A percentile compares a stretch with the other conserved stretches of the same genome.
These are phyloP conservation scores for Pseudevernia furfuracea DNA, from an alignment of 495 filamentous ascomycete genomes.

Conservation along the genomic window DNA sequence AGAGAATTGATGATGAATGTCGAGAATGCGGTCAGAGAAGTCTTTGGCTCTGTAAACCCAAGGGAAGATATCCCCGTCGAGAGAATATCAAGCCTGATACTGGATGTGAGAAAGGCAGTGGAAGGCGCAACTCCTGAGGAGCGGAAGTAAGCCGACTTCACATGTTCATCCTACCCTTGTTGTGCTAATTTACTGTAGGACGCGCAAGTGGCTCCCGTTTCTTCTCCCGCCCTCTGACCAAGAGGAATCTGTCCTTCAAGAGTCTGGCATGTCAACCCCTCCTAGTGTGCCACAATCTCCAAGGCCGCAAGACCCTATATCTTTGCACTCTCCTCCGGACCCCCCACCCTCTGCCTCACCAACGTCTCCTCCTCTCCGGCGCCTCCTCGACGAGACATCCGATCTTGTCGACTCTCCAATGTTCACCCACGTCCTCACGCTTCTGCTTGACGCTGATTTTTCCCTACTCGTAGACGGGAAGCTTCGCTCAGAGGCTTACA, in stretches of 20 bases:
- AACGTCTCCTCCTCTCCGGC: conserved; percentile 52
- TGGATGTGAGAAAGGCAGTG: conserved; percentile 73
- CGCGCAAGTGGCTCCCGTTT: conserved; percentile 69
- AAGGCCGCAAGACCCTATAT: conserved; percentile 34
- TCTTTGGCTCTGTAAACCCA: conserved; percentile 78
- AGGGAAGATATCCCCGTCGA: conserved; percentile 77
- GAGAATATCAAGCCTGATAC: conserved; percentile 64
- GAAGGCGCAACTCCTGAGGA: conserved; percentile 66
- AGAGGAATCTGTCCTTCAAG: conserved; percentile 72
- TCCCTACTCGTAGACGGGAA: conserved; percentile 71
- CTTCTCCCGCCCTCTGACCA: conserved; percentile 70
- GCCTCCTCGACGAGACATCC: conserved; percentile 90
- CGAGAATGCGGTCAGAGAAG: conserved; percentile 68
- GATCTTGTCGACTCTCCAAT: conserved; percentile 91
- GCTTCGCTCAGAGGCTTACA: conserved; percentile 69
- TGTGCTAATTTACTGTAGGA: conserved; percentile 25
- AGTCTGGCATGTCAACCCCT: conserved; percentile 67
- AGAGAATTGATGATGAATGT: conserved; percentile 71
- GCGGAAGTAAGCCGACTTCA: conserved; percentile 44
- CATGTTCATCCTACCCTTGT: not conserved
- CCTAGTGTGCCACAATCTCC: conserved; percentile 26
- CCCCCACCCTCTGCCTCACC: conserved; percentile 20
- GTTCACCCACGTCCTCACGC: conserved; percentile 73
- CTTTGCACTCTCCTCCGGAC: conserved; percentile 33
- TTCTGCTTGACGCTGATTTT: conserved; percentile 82